Evolutionary conservation across 2,329 filamentous ascomycete genomes (phyloP).

Genomic region (Ophiocordyceps australis): DNA sequence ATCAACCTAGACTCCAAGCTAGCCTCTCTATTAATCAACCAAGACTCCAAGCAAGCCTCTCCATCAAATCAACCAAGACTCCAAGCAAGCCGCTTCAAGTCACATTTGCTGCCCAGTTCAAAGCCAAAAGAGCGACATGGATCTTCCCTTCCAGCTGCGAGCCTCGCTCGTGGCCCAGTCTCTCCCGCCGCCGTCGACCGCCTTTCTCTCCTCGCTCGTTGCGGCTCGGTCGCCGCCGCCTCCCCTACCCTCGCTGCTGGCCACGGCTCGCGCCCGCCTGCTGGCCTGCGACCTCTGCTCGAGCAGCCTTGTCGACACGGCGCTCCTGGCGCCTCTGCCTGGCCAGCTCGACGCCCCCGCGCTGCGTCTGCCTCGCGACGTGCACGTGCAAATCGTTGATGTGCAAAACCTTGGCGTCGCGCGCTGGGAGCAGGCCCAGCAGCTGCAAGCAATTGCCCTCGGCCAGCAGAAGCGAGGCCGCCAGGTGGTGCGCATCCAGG

Average conservation of each 20-base stretch:
- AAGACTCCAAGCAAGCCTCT: not conserved
- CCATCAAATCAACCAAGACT: not conserved
- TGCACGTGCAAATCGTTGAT: slow-evolving; percentile 70
- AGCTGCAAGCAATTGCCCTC: slow-evolving; percentile 53
- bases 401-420: slow-evolving; percentile 67
- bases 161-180: slow-evolving; percentile 30
- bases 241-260: slow-evolving; percentile 52
- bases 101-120: not conserved
- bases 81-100: not conserved
- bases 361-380: slow-evolving; percentile 35
- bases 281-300: slow-evolving; percentile 58
- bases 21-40: no score
- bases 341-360: slow-evolving; percentile 30
- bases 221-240: slow-evolving; percentile 34
- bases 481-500: slow-evolving; percentile 59
- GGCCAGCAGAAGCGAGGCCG: slow-evolving; percentile 60
- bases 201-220: slow-evolving; percentile 49
- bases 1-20: no score
- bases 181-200: slow-evolving; percentile 28
- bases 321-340: slow-evolving; percentile 27
- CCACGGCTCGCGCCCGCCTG: slow-evolving; percentile 66
- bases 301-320: slow-evolving; percentile 24
- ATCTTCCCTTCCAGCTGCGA: slow-evolving; percentile 10
- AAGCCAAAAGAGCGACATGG: slow-evolving; percentile 4
- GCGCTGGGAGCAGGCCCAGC: slow-evolving; percentile 76